phyloP scores from a whole-genome alignment of 495 filamentous ascomycete species.

The Daldinia childiae region DNA sequence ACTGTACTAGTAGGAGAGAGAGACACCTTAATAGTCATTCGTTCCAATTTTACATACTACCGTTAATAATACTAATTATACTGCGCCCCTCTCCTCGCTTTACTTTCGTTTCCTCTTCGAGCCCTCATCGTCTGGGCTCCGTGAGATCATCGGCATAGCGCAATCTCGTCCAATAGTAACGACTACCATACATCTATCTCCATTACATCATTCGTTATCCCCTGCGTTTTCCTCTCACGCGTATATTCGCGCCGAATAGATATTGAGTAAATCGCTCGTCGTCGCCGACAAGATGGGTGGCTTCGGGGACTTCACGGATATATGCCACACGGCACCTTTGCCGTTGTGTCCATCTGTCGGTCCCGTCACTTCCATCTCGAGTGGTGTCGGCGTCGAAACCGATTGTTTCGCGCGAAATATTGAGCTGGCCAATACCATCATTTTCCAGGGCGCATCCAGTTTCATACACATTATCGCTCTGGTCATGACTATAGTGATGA shows the following conservation, averaged over 20 bases:
- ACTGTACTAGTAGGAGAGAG: constrained; percentile 2
- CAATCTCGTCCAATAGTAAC: constrained; percentile 18
- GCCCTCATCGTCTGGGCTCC: constrained; percentile 7
- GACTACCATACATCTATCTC: constrained; percentile 6
- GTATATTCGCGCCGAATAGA: not conserved
- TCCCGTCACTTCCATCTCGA: constrained; percentile 68
- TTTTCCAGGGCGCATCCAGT: constrained; percentile 91
- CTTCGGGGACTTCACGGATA: constrained; percentile 86
- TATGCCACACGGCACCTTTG: constrained; percentile 86
- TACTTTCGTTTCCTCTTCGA: constrained; percentile 26
- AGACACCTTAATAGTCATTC: constrained; percentile 32
- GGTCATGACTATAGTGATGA: constrained; percentile 94
- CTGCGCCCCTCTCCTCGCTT: constrained; percentile 1
- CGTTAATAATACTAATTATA: constrained; percentile 33
- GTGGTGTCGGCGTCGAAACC: constrained; percentile 80
- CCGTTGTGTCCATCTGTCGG: constrained; percentile 88
- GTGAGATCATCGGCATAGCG: constrained; percentile 1
- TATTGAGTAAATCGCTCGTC: constrained; percentile 3
- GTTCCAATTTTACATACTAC: constrained; percentile 22
- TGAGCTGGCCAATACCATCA: constrained; percentile 96
- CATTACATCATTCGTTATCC: constrained; percentile 22
- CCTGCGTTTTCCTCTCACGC: not conserved
- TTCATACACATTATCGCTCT: constrained; percentile 94
- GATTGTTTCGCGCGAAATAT: constrained; percentile 95
- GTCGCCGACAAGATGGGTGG: constrained; percentile 66